Evolutionary conservation across 148 eudicot species (phyloP).

Genomic region (Vaccinium macrocarpon): DNA sequence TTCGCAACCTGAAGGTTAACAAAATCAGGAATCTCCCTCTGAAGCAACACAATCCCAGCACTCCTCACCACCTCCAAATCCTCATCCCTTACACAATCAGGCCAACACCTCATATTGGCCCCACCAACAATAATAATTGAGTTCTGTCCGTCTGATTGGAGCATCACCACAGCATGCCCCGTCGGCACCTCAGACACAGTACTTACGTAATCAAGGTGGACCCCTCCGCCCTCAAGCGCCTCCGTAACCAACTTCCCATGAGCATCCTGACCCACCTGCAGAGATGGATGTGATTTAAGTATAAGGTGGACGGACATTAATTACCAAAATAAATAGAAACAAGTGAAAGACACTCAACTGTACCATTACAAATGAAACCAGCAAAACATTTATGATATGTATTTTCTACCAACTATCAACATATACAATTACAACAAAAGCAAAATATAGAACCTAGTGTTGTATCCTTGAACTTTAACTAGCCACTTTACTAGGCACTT

Average conservation of each 20-base stretch:
- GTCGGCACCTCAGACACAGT: slow-evolving; percentile 66
- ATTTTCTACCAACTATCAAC: too few relatives aligned
- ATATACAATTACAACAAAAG: too few relatives aligned
- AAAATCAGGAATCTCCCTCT: slow-evolving; percentile 92
- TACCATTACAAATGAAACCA: too few relatives aligned
- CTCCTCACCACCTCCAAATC: slow-evolving; percentile 57
- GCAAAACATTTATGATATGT: too few relatives aligned
- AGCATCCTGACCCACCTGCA: slow-evolving; percentile 76
- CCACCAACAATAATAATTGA: slow-evolving; percentile 92
- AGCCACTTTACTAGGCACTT: too few relatives aligned
- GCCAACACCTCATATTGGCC: slow-evolving; percentile 81
- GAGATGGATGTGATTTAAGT: not conserved
- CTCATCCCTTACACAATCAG: slow-evolving; percentile 37
- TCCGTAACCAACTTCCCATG: slow-evolving; percentile 69
- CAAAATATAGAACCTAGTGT: too few relatives aligned
- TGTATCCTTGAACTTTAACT: too few relatives aligned
- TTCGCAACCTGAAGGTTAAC: slow-evolving; percentile 89
- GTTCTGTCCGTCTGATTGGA: slow-evolving; percentile 78
- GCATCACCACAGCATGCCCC: slow-evolving; percentile 98
- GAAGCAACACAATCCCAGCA: slow-evolving; percentile 96
- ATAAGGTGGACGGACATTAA: too few relatives aligned
- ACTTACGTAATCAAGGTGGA: slow-evolving; percentile 45
- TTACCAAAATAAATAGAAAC: too few relatives aligned
- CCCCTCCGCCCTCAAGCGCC: slow-evolving; percentile 74
- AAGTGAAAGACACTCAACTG: too few relatives aligned